phyloP scores from a whole-genome alignment of 345 rosid species.

The Euclidium syriacum region DNA sequence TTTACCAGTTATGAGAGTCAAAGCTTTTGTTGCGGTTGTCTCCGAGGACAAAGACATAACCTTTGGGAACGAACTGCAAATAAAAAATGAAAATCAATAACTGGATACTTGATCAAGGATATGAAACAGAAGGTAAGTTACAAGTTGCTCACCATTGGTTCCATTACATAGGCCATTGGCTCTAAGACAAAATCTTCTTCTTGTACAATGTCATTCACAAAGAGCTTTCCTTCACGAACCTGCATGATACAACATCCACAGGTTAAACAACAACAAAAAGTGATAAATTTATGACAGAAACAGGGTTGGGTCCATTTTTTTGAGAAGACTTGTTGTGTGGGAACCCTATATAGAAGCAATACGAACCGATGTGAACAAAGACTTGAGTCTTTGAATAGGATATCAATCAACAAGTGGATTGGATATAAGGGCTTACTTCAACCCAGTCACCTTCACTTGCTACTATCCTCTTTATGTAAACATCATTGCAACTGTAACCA shows the following conservation, averaged over 20 bases:
- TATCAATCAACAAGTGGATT: constrained; percentile 34
- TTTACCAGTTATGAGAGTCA: constrained; percentile 91
- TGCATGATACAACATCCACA: constrained; percentile 18
- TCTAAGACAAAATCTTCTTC: constrained; percentile 75
- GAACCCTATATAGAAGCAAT: constrained; percentile 12
- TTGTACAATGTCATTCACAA: constrained; percentile 58
- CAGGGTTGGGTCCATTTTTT: constrained; percentile 5
- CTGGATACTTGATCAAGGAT: neutral
- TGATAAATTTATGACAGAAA: too few relatives aligned
- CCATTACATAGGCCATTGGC: constrained; percentile 67
- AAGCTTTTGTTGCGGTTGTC: constrained; percentile 90
- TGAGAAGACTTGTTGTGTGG: constrained; percentile 4
- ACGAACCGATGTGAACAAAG: constrained; percentile 13
- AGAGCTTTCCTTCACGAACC: constrained; percentile 70
- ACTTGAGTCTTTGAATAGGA: constrained; percentile 16
- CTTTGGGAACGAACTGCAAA: constrained; percentile 78
- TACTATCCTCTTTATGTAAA: constrained; percentile 82
- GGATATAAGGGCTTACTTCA: constrained; percentile 58
- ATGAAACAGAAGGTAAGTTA: neutral
- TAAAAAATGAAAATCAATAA: neutral
- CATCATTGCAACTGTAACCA: constrained; percentile 55
- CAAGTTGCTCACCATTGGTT: constrained; percentile 47
- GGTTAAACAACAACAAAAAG: neutral
- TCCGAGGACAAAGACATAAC: constrained; percentile 77
- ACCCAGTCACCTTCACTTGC: constrained; percentile 88